These are phyloP conservation scores for Coemansia sp. DNA, from an alignment of 192 early-diverging fungal genomes.

Conservation along the genomic window DNA sequence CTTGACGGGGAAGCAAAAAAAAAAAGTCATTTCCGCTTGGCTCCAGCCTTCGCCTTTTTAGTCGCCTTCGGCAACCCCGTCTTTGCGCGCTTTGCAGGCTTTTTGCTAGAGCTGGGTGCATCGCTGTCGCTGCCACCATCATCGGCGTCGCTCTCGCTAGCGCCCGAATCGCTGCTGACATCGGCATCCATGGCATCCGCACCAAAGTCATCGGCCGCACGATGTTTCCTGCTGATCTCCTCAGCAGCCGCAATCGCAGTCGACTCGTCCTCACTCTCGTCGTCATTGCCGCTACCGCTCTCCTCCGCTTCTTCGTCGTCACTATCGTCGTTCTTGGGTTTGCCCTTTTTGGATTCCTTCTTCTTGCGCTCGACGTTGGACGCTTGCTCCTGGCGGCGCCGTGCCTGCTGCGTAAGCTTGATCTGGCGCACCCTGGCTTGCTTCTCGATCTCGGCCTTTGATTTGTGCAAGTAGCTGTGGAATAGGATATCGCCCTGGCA, in stretches of 20 bases:
- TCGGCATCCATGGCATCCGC: constrained; percentile 18
- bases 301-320: constrained; percentile 25
- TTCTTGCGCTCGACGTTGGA: constrained; percentile 83
- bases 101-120: constrained; percentile 21
- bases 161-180: constrained; percentile 8
- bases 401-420: constrained; percentile 65
- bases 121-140: constrained; percentile 20
- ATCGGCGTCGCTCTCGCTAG: constrained; percentile 3
- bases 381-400: constrained; percentile 80
- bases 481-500: constrained; percentile 93
- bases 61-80: constrained; percentile 8
- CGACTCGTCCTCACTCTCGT: background rate
- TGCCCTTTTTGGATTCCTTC: constrained; percentile 55
- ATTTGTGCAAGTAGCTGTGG: constrained; percentile 78
- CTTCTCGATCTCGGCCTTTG: constrained; percentile 72
- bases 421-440: constrained; percentile 62
- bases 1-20: background rate
- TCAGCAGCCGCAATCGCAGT: constrained; percentile 42
- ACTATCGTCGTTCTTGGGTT: background rate
- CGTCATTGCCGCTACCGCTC: constrained; percentile 14
- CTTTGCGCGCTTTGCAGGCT: constrained; percentile 14
- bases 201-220: constrained; percentile 41
- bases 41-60: background rate
- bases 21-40: constrained; percentile 21
- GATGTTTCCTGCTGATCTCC: constrained; percentile 47